phyloP scores from a whole-genome alignment of 305 asterid species.

The Fraxinus ornus region DNA sequence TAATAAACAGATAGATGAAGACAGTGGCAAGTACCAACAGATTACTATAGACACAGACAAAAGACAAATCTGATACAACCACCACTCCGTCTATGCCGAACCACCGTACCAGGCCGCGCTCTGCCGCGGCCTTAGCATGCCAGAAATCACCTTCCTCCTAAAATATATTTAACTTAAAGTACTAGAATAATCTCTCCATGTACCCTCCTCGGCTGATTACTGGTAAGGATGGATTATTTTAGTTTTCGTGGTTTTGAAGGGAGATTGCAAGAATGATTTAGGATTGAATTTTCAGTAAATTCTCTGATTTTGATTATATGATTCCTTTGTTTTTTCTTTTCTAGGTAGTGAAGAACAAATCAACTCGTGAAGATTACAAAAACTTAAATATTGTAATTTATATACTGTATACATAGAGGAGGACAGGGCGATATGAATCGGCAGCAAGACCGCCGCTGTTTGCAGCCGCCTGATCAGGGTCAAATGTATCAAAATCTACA shows the following conservation, averaged over 20 bases:
- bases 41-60: background rate
- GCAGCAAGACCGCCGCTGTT: slow-evolving; percentile 1
- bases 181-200: background rate
- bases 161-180: background rate
- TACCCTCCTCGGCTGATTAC: background rate
- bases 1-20: background rate
- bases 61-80: background rate
- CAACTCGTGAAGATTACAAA: background rate
- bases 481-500: slow-evolving; percentile 2
- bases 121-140: background rate
- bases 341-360: background rate
- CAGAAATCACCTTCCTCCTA: background rate
- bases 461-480: slow-evolving; percentile 5
- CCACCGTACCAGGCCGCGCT: background rate
- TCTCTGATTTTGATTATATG: background rate
- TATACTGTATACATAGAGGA: background rate
- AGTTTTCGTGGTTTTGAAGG: background rate
- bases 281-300: background rate
- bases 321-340: background rate
- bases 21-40: background rate
- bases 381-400: background rate
- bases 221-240: background rate
- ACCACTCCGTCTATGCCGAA: background rate
- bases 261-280: background rate
- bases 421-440: background rate